A percentile compares a stretch with the other conserved stretches of the same genome.
phyloP scores from a whole-genome alignment of 352 stramenopile species.

The Pythium plurisporium region DNA sequence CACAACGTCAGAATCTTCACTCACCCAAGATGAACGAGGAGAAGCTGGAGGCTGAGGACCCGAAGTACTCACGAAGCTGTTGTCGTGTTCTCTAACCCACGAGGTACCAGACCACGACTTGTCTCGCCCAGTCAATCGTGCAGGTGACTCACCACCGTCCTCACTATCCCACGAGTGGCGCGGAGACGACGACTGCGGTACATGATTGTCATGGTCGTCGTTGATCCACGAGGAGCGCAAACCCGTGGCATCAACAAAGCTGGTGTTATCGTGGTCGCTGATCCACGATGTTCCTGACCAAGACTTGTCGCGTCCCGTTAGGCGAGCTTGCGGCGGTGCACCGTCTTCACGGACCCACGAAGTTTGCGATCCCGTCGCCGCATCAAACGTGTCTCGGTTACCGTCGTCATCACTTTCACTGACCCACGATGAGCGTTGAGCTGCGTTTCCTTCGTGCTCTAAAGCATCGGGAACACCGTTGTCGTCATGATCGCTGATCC shows the following conservation, averaged over 20 bases:
- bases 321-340: not conserved
- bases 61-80: slow-evolving; percentile 1
- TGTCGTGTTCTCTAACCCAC: slow-evolving; percentile 20
- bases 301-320: slow-evolving; percentile 3
- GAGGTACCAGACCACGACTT: slow-evolving; percentile 16
- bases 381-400: not conserved
- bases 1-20: not conserved
- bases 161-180: slow-evolving; percentile 5
- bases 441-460: too few species aligned
- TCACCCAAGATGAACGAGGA: not conserved
- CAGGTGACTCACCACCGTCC: not conserved
- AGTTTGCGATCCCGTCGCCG: not conserved
- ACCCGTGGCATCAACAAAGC: not conserved
- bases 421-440: slow-evolving; percentile 2
- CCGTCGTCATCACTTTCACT: slow-evolving; percentile 7
- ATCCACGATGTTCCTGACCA: slow-evolving; percentile 12
- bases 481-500: slow-evolving; percentile 13
- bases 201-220: not conserved
- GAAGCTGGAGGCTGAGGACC: not conserved
- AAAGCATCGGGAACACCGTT: not conserved
- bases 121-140: not conserved
- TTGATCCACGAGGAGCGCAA: slow-evolving; percentile 11
- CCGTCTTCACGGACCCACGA: slow-evolving; percentile 2
- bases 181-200: not conserved
- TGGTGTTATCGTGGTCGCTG: slow-evolving; percentile 12